A percentile compares a stretch with the other conserved stretches of the same genome.
Conservation (phyloP, 495 filamentous ascomycete species). For the Penicillium simplicissimum region DNA sequence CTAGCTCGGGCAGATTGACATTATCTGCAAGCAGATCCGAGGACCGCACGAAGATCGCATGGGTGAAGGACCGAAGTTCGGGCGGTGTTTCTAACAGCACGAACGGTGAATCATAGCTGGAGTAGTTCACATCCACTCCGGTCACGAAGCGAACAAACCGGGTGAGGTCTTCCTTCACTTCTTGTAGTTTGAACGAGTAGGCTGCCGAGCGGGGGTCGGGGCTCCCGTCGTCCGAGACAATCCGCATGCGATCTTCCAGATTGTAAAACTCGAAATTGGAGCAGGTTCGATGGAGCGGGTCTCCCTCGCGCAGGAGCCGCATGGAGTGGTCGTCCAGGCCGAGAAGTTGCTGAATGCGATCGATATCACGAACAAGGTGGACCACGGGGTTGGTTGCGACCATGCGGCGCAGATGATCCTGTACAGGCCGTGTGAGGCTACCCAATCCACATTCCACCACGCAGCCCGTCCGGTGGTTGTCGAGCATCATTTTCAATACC, state of each 20-base stretch:
- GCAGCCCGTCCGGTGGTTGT: slow-evolving; percentile 60
- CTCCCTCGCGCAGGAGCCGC: slow-evolving; percentile 50
- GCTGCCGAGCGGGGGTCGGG: slow-evolving; percentile 49
- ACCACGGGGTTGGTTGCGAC: slow-evolving; percentile 70
- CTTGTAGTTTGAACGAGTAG: slow-evolving; percentile 68
- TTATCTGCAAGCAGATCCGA: slow-evolving; percentile 57
- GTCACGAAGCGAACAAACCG: slow-evolving; percentile 68
- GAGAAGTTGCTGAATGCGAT: slow-evolving; percentile 64
- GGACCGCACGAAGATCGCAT: slow-evolving; percentile 63
- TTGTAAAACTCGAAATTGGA: slow-evolving; percentile 85
- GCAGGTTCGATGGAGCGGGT: slow-evolving; percentile 61
- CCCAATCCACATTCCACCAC: slow-evolving; percentile 72
- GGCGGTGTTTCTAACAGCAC: slow-evolving; percentile 68
- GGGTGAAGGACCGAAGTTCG: slow-evolving; percentile 64
- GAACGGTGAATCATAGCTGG: slow-evolving; percentile 68
- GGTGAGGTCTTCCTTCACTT: slow-evolving; percentile 73
- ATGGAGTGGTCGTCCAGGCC: slow-evolving; percentile 57
- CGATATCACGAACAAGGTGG: slow-evolving; percentile 68
- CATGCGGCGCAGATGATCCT: slow-evolving; percentile 58
- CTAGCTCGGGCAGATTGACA: slow-evolving; percentile 61
- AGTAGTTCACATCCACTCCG: slow-evolving; percentile 52
- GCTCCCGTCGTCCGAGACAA: slow-evolving; percentile 32
- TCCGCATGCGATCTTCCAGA: slow-evolving; percentile 50
- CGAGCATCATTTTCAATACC: slow-evolving; percentile 66
- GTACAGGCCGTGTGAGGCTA: slow-evolving; percentile 57